Percentiles rank a stretch among this genome's conserved stretches.
Conservation (phyloP, 164 flowering plant species). For the Vitis amurensis region DNA sequence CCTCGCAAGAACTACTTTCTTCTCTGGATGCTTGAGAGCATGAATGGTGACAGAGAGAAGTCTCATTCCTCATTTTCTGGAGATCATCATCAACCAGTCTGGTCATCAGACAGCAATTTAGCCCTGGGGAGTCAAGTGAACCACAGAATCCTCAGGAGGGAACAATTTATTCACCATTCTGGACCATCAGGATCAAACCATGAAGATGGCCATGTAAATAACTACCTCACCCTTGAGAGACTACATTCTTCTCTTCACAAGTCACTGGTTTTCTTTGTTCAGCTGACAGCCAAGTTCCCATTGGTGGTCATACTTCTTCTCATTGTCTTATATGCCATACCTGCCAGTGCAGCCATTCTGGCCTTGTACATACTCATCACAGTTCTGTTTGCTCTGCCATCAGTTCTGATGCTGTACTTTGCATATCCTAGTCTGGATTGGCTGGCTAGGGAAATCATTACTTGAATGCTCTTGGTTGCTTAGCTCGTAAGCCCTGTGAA, state of each 20-base stretch:
- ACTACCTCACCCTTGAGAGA: conserved; percentile 39
- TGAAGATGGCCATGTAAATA: conserved; percentile 12
- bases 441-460: conserved; percentile 84
- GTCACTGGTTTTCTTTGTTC: conserved; percentile 70
- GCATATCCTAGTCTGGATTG: conserved; percentile 94
- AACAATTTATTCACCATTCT: conserved; percentile 16
- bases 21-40: conserved; percentile 95
- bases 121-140: conserved; percentile 26
- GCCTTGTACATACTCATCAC: conserved; percentile 77
- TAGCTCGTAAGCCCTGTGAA: conserved; percentile 8
- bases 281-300: conserved; percentile 84
- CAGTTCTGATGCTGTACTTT: conserved; percentile 82
- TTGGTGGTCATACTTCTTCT: conserved; percentile 73
- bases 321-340: conserved; percentile 69
- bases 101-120: conserved; percentile 33
- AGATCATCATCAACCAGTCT: conserved; percentile 42
- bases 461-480: conserved; percentile 32
- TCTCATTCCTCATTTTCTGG: conserved; percentile 37
- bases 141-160: conserved; percentile 32
- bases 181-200: conserved; percentile 29
- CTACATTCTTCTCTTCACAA: conserved; percentile 52
- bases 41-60: conserved; percentile 75
- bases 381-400: conserved; percentile 87
- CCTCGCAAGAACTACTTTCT: conserved; percentile 92
- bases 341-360: conserved; percentile 81